Conservation (phyloP, 805 yeast species). For the Pichia manshurica region DNA sequence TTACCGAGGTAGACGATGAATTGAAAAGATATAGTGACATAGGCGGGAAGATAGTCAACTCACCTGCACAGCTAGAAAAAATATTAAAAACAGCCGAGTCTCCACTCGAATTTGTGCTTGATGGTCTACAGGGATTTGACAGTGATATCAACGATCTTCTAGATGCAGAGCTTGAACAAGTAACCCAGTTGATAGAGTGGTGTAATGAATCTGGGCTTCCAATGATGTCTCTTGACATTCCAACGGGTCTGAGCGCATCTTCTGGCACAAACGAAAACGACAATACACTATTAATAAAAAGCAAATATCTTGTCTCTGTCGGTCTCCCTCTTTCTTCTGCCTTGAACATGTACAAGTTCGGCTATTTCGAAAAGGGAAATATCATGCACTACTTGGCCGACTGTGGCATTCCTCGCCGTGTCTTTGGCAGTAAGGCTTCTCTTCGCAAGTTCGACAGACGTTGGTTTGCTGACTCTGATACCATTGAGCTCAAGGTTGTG, state of each 20-base stretch:
- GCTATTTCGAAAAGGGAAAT: conserved; percentile 42
- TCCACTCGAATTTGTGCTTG: conserved; percentile 75
- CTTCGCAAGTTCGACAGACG: conserved; percentile 43
- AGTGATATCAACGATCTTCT: conserved; percentile 56
- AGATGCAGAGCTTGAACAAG: conserved; percentile 36
- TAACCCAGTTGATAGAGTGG: conserved; percentile 56
- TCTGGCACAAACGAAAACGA: conserved; percentile 48
- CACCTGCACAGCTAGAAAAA: conserved; percentile 32
- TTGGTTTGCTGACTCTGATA: conserved; percentile 10
- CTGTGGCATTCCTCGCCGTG: conserved; percentile 61
- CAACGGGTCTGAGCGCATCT: conserved; percentile 79
- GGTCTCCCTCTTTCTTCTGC: conserved; percentile 70
- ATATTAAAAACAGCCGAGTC: conserved; percentile 44
- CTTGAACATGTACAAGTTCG: conserved; percentile 53
- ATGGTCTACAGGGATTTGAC: conserved; percentile 82
- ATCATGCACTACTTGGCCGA: conserved; percentile 59
- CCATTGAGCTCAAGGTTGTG: conserved; percentile 6
- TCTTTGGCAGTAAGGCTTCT: conserved; percentile 37
- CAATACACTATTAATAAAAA: conserved; percentile 18
- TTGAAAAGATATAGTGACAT: conserved; percentile 47
- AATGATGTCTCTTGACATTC: conserved; percentile 67
- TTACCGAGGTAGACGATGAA: conserved; percentile 38
- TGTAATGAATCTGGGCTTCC: conserved; percentile 46
- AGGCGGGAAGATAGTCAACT: conserved; percentile 64
- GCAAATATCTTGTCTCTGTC: conserved; percentile 59